phyloP scores from a whole-genome alignment of 2,329 filamentous ascomycete species.

The Diaporthe amygdali region DNA sequence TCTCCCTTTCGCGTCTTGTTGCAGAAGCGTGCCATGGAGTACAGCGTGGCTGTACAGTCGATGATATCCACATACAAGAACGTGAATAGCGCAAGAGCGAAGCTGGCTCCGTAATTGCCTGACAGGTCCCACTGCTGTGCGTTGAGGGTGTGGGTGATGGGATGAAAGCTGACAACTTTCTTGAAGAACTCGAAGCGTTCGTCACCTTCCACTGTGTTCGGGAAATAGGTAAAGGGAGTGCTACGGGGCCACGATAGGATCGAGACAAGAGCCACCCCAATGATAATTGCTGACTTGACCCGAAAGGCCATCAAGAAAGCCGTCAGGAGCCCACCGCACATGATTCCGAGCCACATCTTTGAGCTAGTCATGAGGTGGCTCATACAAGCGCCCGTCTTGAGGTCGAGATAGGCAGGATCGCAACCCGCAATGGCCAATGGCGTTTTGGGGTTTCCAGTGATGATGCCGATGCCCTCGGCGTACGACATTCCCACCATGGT shows the following conservation, averaged over 20 bases:
- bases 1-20: constrained; percentile 56
- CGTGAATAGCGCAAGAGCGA: constrained; percentile 74
- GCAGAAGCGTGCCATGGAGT: constrained; percentile 82
- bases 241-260: constrained; percentile 77
- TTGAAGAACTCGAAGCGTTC: constrained; percentile 74
- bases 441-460: constrained; percentile 73
- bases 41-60: constrained; percentile 77
- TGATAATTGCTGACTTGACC: constrained; percentile 76
- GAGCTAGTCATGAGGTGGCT: constrained; percentile 77
- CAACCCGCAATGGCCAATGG: constrained; percentile 82
- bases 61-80: constrained; percentile 83
- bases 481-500: constrained; percentile 75
- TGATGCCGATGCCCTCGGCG: constrained; percentile 80
- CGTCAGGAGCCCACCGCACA: constrained; percentile 79
- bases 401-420: constrained; percentile 56
- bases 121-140: constrained; percentile 71
- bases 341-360: constrained; percentile 84
- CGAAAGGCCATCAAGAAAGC: constrained; percentile 81
- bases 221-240: constrained; percentile 76
- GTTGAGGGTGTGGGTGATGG: constrained; percentile 66
- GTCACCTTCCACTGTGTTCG: constrained; percentile 67
- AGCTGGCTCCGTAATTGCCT: constrained; percentile 61
- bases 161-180: constrained; percentile 73
- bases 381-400: constrained; percentile 54
- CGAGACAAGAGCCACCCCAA: constrained; percentile 74